Conservation (phyloP, 352 stramenopile genomes). For the Saprolegnia diclina region DNA sequence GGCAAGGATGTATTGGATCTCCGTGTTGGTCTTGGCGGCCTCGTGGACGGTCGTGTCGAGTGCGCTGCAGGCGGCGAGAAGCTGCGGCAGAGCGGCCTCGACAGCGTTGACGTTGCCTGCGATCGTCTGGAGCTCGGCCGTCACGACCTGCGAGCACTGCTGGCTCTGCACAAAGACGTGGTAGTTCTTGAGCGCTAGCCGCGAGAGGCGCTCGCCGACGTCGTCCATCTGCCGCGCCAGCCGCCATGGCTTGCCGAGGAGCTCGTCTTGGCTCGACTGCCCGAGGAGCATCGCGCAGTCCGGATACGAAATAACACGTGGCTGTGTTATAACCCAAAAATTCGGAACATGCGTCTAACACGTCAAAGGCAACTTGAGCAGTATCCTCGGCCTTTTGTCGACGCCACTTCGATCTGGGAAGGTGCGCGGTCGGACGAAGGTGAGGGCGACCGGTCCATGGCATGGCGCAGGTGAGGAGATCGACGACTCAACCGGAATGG, state of each 20-base stretch:
- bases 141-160: conserved; percentile 76
- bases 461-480: no score
- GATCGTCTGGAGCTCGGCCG: conserved; percentile 63
- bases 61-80: conserved; percentile 46
- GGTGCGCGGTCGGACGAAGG: no score
- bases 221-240: conserved; percentile 18
- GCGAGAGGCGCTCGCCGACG: not conserved
- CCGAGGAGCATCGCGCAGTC: no score
- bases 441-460: no score
- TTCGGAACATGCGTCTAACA: not conserved
- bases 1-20: conserved; percentile 87
- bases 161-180: conserved; percentile 89
- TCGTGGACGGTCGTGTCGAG: conserved; percentile 51
- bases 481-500: no score
- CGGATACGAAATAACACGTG: no score
- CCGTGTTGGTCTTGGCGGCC: conserved; percentile 62
- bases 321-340: not conserved
- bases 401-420: no score
- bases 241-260: conserved; percentile 14
- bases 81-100: conserved; percentile 41
- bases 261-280: not conserved
- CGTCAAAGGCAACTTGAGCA: not conserved
- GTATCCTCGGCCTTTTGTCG: no score
- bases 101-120: conserved; percentile 61
- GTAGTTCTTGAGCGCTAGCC: conserved; percentile 61